Percentiles rank a stretch among this genome's conserved stretches.
These are phyloP conservation scores for Penstemon eatonii DNA, from an alignment of 257 asterid species.

Conservation along the genomic window DNA sequence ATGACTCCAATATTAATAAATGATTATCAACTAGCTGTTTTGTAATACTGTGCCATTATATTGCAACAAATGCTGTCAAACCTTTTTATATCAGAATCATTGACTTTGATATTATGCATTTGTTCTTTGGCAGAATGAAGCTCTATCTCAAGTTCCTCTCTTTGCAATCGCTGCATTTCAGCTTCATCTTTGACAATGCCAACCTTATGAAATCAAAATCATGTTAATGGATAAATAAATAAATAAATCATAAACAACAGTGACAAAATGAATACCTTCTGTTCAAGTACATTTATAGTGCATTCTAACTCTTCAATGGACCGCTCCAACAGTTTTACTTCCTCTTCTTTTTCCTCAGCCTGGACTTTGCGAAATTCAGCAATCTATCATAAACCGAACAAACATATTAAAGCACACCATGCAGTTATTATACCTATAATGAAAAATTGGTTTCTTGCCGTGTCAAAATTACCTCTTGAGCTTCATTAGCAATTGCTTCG, in stretches of 20 bases:
- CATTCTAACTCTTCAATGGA: slow-evolving; percentile 88
- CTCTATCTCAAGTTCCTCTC: slow-evolving; percentile 96
- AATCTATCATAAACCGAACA: slow-evolving; percentile 41
- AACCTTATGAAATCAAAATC: slow-evolving; percentile 48
- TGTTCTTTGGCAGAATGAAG: slow-evolving; percentile 77
- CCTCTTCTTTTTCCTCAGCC: slow-evolving; percentile 83
- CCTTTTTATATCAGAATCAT: slow-evolving; percentile 75
- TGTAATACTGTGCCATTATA: slow-evolving; percentile 8
- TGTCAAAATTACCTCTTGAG: slow-evolving; percentile 68
- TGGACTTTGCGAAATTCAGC: slow-evolving; percentile 52
- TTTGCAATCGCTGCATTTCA: slow-evolving; percentile 79
- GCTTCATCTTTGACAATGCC: slow-evolving; percentile 88
- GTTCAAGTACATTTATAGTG: slow-evolving; percentile 88
- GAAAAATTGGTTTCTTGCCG: not conserved
- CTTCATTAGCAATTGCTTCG: slow-evolving; percentile 65
- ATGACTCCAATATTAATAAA: slow-evolving; percentile 26
- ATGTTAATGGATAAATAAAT: slow-evolving; percentile 29
- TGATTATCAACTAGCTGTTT: slow-evolving; percentile 14
- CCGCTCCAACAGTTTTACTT: slow-evolving; percentile 82
- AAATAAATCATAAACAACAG: slow-evolving; percentile 2
- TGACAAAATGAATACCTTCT: slow-evolving; percentile 59
- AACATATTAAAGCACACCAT: slow-evolving; percentile 22
- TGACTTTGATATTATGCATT: slow-evolving; percentile 55
- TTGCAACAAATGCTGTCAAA: slow-evolving; percentile 29
- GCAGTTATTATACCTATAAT: not conserved